These are phyloP conservation scores for Eimeria acervulina DNA, from an alignment of 169 alveolate genomes.

Conservation along the genomic window DNA sequence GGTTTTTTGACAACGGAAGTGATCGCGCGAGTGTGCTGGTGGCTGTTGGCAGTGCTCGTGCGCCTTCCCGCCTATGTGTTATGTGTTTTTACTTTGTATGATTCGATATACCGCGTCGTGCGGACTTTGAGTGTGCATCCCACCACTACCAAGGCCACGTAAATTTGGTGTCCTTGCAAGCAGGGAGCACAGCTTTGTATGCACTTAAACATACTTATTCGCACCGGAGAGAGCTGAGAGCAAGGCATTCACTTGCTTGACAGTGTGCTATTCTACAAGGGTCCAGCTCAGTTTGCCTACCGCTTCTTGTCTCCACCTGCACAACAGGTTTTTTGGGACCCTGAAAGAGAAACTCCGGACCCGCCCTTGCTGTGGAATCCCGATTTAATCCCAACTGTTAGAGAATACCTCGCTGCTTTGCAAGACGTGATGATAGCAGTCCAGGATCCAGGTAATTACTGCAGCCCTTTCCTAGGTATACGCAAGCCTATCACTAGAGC, in stretches of 20 bases:
- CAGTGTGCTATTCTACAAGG: not conserved
- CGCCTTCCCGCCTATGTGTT: not conserved
- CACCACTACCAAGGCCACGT: not conserved
- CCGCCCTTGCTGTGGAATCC: constrained; percentile 71
- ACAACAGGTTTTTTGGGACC: constrained; percentile 79
- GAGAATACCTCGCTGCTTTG: constrained; percentile 74
- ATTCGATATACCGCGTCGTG: not conserved
- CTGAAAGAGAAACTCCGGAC: not conserved
- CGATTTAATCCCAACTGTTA: constrained; percentile 65
- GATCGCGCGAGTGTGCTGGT: not conserved
- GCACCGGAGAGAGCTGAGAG: not conserved
- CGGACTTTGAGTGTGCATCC: not conserved
- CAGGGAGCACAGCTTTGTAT: not conserved
- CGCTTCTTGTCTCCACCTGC: not conserved
- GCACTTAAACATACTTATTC: not conserved
- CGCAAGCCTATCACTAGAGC: not conserved
- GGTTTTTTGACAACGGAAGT: not conserved
- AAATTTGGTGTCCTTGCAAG: not conserved
- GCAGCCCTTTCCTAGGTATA: not conserved
- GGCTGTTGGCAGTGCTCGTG: not conserved
- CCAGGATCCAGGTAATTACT: constrained; percentile 81
- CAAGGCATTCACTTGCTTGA: not conserved
- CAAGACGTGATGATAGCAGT: constrained; percentile 84
- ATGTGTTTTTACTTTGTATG: not conserved
- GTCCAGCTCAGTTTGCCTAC: not conserved